Percentiles rank a stretch among this genome's conserved stretches.
Conservation (phyloP, 306 rosid genomes). For the Potentilla sterilis region DNA sequence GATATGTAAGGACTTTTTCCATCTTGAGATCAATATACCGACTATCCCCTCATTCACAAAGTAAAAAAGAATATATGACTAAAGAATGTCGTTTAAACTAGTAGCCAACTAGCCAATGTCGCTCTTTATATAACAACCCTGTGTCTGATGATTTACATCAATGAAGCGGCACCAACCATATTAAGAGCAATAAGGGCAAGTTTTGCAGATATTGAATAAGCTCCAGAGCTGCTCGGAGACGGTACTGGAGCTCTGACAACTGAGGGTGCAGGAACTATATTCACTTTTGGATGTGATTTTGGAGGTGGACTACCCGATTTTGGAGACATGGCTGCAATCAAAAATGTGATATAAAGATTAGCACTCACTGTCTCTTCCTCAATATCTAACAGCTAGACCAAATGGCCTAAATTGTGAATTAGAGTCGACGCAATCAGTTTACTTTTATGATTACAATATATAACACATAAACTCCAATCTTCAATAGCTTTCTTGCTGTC, state of each 20-base stretch:
- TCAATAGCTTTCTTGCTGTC: background rate
- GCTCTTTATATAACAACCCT: background rate
- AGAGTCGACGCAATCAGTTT: background rate
- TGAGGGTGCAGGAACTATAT: conserved; percentile 12
- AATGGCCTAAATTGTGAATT: background rate
- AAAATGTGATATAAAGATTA: background rate
- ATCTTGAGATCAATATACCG: too few relatives aligned
- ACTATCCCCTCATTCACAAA: too few relatives aligned
- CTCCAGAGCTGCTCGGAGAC: background rate
- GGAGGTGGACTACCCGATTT: conserved; percentile 2
- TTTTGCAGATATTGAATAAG: conserved; percentile 11
- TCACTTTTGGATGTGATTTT: background rate
- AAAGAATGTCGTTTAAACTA: too few relatives aligned
- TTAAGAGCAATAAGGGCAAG: background rate
- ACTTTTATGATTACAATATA: too few relatives aligned
- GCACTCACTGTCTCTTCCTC: background rate
- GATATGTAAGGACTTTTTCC: too few relatives aligned
- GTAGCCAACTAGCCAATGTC: too few relatives aligned
- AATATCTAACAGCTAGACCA: background rate
- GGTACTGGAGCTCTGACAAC: background rate
- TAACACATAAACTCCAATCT: background rate
- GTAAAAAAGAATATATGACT: too few relatives aligned
- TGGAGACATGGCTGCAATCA: conserved; percentile 3
- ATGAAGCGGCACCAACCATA: conserved; percentile 8
- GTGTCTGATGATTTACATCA: background rate